These are phyloP conservation scores for Silene vulgaris DNA, from an alignment of 179 eudicot species.

Conservation along the genomic window DNA sequence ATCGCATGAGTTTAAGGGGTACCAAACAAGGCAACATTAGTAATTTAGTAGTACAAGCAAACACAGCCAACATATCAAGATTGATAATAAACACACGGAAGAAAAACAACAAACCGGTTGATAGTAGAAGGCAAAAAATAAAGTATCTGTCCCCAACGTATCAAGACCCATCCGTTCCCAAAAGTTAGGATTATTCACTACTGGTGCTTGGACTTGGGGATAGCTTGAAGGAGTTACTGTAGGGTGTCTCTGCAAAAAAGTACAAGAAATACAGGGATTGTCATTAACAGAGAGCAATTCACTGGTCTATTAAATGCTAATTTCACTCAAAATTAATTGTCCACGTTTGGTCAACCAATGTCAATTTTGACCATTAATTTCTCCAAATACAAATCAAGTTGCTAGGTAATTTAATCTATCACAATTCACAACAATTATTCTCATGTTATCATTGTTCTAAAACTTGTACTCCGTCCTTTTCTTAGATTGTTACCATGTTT, in stretches of 20 bases:
- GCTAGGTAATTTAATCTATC: not conserved
- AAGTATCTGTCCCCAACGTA: conserved; percentile 62
- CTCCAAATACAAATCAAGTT: not conserved
- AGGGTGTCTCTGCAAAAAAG: conserved; percentile 66
- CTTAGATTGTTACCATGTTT: no score
- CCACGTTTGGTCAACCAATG: not conserved
- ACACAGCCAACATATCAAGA: conserved; percentile 3
- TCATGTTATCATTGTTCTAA: not conserved
- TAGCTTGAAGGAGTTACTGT: conserved; percentile 77
- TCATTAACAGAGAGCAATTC: not conserved
- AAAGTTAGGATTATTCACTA: conserved; percentile 85
- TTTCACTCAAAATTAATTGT: not conserved
- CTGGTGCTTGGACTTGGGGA: conserved; percentile 98
- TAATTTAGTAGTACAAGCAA: no score
- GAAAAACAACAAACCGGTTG: conserved; percentile 53
- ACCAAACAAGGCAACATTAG: no score
- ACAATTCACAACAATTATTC: not conserved
- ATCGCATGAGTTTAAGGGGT: no score
- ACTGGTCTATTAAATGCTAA: not conserved
- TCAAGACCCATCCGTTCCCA: conserved; percentile 92
- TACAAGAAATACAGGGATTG: not conserved
- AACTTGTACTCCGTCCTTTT: not conserved
- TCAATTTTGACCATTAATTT: no score
- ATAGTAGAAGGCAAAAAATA: conserved; percentile 86
- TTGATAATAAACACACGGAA: conserved; percentile 6